A percentile compares a stretch with the other conserved stretches of the same genome.
Evolutionary conservation across 1,139 yeast genomes (phyloP).

Genomic region (Sugiyamaella paludigena): DNA sequence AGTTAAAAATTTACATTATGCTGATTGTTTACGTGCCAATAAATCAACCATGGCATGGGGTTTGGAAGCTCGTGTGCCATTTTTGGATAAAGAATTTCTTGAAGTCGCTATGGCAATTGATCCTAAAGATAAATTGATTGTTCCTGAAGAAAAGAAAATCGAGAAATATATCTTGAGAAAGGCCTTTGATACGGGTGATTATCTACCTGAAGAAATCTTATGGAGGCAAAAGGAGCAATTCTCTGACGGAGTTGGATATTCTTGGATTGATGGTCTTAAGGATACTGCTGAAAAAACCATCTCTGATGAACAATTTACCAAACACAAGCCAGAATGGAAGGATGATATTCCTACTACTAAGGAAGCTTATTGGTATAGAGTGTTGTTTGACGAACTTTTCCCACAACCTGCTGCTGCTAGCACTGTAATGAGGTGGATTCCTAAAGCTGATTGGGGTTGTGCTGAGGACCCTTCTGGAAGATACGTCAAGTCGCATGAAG

Average conservation of each 20-base stretch:
- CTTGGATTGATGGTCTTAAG: conserved; percentile 98
- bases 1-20: conserved; percentile 93
- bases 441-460: conserved; percentile 99
- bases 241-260: conserved; percentile 98
- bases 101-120: conserved; percentile 92
- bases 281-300: conserved; percentile 88
- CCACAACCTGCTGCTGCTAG: conserved; percentile 87
- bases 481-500: conserved; percentile 76
- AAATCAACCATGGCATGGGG: conserved; percentile 99
- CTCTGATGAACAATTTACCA: conserved; percentile 82
- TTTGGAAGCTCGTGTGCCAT: conserved; percentile 98
- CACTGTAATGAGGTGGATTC: conserved; percentile 99
- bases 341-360: conserved; percentile 90
- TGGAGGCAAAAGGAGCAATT: conserved; percentile 99
- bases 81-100: conserved; percentile 90
- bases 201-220: conserved; percentile 91
- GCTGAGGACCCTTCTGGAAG: conserved; percentile 98
- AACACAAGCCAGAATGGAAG: conserved; percentile 96
- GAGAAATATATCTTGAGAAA: conserved; percentile 95
- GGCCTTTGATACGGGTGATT: conserved; percentile 91
- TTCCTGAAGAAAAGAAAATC: conserved; percentile 58
- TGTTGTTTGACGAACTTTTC: conserved; percentile 91
- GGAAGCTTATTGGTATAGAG: conserved; percentile 99
- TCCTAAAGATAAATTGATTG: conserved; percentile 86
- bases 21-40: conserved; percentile 98